phyloP scores from a whole-genome alignment of 306 rosid species.

The Lotus japonicus region DNA sequence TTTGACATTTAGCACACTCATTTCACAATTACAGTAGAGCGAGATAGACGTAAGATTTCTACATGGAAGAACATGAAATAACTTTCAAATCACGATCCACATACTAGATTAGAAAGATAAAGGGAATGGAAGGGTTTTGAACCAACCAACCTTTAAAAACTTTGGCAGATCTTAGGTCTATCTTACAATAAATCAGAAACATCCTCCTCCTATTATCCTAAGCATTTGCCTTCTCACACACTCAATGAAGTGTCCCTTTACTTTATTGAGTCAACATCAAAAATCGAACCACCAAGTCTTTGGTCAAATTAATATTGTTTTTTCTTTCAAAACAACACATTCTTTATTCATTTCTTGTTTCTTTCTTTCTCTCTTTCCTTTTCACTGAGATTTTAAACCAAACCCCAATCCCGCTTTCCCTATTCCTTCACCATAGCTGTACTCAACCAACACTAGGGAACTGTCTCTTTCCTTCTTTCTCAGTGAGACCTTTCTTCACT shows the following conservation, averaged over 20 bases:
- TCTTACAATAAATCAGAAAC: not conserved
- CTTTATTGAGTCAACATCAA: not conserved
- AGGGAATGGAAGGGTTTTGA: too few relatives aligned
- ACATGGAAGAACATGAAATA: too few relatives aligned
- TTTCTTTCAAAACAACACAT: not conserved
- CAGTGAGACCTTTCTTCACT: conserved; percentile 30
- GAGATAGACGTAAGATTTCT: too few relatives aligned
- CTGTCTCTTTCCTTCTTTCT: not conserved
- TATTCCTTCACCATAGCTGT: conserved; percentile 8
- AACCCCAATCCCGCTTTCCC: conserved; percentile 24
- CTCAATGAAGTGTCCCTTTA: not conserved
- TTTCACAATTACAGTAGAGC: too few relatives aligned
- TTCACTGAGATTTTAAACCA: conserved; percentile 20
- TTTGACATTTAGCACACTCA: too few relatives aligned
- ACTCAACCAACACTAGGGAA: not conserved
- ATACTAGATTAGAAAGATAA: too few relatives aligned
- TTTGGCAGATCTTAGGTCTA: too few relatives aligned
- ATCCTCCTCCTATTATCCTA: too few relatives aligned
- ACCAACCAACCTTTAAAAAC: too few relatives aligned
- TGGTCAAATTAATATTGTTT: not conserved
- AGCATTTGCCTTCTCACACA: not conserved
- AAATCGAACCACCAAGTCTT: not conserved
- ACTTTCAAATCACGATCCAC: too few relatives aligned
- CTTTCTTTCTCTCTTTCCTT: not conserved
- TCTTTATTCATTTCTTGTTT: not conserved